phyloP scores from a whole-genome alignment of 129 eudicot genomes.

The Dittrichia graveolens region DNA sequence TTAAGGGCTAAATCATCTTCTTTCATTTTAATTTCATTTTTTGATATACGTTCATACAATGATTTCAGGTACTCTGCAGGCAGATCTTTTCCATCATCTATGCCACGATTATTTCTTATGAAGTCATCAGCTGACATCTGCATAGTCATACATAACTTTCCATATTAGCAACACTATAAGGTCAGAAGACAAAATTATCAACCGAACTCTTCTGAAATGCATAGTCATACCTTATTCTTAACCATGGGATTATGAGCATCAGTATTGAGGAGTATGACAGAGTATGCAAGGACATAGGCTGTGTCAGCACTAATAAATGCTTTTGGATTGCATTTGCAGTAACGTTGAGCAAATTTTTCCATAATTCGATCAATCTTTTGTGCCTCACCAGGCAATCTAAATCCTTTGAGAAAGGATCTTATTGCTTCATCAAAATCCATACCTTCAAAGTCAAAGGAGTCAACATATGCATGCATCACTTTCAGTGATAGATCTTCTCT shows the following conservation, averaged over 20 bases:
- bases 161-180: conserved; percentile 18
- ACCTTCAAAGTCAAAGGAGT: conserved; percentile 88
- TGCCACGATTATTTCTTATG: conserved; percentile 95
- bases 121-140: conserved; percentile 99
- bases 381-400: conserved; percentile 98
- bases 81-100: conserved; percentile 97
- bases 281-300: conserved; percentile 97
- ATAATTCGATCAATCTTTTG: conserved; percentile 98
- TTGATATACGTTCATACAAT: conserved; percentile 80
- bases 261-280: conserved; percentile 90
- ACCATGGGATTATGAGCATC: conserved; percentile 99
- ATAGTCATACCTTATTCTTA: conserved; percentile 75
- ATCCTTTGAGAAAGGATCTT: conserved; percentile 79
- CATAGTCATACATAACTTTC: conserved; percentile 22
- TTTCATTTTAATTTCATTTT: conserved; percentile 96
- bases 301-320: conserved; percentile 96
- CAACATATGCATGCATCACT: conserved; percentile 97
- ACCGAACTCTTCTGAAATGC: conserved; percentile 17
- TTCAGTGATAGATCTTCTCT: conserved; percentile 86
- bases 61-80: conserved; percentile 86
- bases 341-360: conserved; percentile 98
- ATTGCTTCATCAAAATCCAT: conserved; percentile 95
- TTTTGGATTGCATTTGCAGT: conserved; percentile 94
- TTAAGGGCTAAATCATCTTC: conserved; percentile 79
- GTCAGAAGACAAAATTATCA: conserved; percentile 3